Conservation (phyloP, 305 asterid genomes). For the Fraxinus angustifolia region DNA sequence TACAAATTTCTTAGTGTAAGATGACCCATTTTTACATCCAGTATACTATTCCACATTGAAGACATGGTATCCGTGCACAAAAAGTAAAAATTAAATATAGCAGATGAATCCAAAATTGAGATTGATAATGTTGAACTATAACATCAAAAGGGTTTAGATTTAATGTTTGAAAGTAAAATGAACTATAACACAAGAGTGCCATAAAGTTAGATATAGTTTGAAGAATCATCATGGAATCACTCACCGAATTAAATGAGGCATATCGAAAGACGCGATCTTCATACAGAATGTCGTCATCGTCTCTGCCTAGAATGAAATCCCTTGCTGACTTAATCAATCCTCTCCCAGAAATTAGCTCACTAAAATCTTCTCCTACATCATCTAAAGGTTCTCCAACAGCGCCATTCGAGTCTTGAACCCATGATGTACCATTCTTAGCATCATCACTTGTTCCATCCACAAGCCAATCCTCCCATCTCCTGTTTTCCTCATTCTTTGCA, state of each 20-base stretch:
- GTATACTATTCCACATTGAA: not conserved
- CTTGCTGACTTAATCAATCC: slow-evolving; percentile 78
- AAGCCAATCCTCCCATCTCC: slow-evolving; percentile 97
- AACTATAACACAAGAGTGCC: not conserved
- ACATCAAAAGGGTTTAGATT: not conserved
- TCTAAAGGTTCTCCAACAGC: slow-evolving; percentile 33
- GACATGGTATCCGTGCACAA: not conserved
- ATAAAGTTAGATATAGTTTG: not conserved
- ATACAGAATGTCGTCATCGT: slow-evolving; percentile 82
- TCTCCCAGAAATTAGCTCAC: slow-evolving; percentile 52
- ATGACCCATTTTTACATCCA: not conserved
- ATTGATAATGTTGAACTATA: not conserved
- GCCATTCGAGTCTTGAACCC: slow-evolving; percentile 56
- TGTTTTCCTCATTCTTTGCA: slow-evolving; percentile 74
- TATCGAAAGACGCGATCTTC: slow-evolving; percentile 88
- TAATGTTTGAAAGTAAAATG: not conserved
- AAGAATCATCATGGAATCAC: not conserved
- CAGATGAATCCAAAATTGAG: not conserved
- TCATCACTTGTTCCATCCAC: slow-evolving; percentile 48
- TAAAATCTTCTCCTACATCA: slow-evolving; percentile 45
- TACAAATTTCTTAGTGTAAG: not conserved
- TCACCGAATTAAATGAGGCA: slow-evolving; percentile 86
- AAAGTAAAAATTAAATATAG: not conserved
- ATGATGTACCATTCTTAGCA: slow-evolving; percentile 46
- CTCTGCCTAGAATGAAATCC: slow-evolving; percentile 66